phyloP scores from a whole-genome alignment of 441 rosid species.

The Mallotus japonicus region DNA sequence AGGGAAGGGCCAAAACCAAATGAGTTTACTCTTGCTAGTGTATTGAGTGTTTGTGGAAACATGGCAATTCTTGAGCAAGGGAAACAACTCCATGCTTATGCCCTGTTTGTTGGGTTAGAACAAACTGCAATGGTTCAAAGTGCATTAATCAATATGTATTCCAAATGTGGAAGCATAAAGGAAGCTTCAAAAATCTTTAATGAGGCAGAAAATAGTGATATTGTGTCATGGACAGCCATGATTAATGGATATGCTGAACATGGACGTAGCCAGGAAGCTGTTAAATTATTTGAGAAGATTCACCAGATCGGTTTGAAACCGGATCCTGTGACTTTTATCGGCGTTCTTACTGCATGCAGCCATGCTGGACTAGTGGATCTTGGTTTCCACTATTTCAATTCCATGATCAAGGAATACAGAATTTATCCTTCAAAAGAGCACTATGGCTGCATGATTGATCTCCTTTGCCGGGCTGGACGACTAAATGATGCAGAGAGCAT shows the following conservation, averaged over 20 bases:
- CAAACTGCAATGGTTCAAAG: slow-evolving; percentile 49
- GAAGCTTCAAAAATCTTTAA: slow-evolving; percentile 69
- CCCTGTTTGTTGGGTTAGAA: slow-evolving; percentile 57
- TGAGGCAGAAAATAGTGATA: slow-evolving; percentile 48
- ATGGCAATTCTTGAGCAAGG: slow-evolving; percentile 81
- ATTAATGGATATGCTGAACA: slow-evolving; percentile 90
- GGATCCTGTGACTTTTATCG: slow-evolving; percentile 71
- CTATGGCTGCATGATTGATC: slow-evolving; percentile 89
- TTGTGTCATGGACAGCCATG: slow-evolving; percentile 87
- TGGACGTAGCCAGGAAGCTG: slow-evolving; percentile 67
- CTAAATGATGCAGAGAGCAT: slow-evolving; percentile 71
- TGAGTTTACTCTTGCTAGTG: slow-evolving; percentile 70
- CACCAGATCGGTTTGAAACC: slow-evolving; percentile 51
- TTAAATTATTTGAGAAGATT: slow-evolving; percentile 68
- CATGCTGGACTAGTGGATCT: slow-evolving; percentile 78
- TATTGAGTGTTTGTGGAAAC: slow-evolving; percentile 75
- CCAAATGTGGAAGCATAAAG: slow-evolving; percentile 77
- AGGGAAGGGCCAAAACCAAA: slow-evolving; percentile 67
- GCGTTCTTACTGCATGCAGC: slow-evolving; percentile 76
- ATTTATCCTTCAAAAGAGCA: slow-evolving; percentile 73
- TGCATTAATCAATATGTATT: slow-evolving; percentile 83
- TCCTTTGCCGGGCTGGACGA: slow-evolving; percentile 74
- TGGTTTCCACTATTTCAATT: slow-evolving; percentile 70
- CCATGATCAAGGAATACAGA: slow-evolving; percentile 49
- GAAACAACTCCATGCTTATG: slow-evolving; percentile 71